Percentiles rank a stretch among this genome's conserved stretches.
Evolutionary conservation across 2,329 filamentous ascomycete genomes (phyloP).

Genomic region (Paracamarosporium sp.): DNA sequence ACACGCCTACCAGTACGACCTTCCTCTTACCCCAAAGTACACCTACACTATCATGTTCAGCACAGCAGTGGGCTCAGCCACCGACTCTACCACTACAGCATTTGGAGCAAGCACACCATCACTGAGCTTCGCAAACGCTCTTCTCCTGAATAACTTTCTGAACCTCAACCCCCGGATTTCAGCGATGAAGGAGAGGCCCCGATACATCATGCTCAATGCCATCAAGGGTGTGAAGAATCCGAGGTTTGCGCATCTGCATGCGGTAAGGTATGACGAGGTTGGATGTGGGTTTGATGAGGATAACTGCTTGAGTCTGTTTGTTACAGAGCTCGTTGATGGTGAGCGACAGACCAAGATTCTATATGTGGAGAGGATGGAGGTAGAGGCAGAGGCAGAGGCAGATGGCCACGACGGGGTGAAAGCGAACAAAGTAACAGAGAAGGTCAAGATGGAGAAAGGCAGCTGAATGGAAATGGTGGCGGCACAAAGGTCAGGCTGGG

Average conservation of each 20-base stretch:
- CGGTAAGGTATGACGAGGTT: conserved; percentile 6
- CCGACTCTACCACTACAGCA: not conserved
- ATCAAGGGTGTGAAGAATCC: conserved; percentile 1
- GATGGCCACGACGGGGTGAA: not conserved
- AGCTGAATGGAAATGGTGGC: not conserved
- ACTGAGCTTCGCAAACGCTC: not conserved
- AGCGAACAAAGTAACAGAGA: not conserved
- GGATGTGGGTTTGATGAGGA: conserved; percentile 3
- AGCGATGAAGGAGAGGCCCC: not conserved
- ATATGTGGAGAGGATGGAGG: conserved; percentile 6
- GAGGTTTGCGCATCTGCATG: conserved; percentile 3
- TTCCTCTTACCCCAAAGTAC: not conserved
- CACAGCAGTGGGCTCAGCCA: not conserved
- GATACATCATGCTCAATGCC: not conserved
- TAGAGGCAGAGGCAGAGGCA: not conserved
- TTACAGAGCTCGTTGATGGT: not conserved
- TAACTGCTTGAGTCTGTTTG: conserved; percentile 1
- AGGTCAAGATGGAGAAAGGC: not conserved
- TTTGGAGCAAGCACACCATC: not conserved
- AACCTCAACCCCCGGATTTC: not conserved
- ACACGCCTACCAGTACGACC: not conserved
- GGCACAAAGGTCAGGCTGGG: not conserved
- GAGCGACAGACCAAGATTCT: not conserved
- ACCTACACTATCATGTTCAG: not conserved
- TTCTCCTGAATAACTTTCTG: conserved; percentile 1